Base-by-base conservation (phyloP, 768 basidiomycete genomes). In the Russula ochroleuca region DNA sequence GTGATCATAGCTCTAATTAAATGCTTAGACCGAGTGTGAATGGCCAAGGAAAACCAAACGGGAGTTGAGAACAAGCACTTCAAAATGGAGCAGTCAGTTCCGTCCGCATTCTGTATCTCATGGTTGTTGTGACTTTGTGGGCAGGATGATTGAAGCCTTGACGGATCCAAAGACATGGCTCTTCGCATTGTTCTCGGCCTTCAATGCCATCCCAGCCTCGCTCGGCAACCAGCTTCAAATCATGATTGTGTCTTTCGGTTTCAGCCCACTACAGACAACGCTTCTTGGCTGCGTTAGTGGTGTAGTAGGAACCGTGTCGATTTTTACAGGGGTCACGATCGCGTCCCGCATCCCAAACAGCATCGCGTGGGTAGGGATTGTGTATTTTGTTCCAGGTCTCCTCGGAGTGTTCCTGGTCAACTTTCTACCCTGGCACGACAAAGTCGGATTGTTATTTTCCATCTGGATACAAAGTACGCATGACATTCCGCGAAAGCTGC, bases 1-100 rank as follows among this genome's bases (percentile, higher is more conserved):
- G 61, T 64, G 10, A 19, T 4, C 45, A 19, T 33, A 3, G 28
- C 50, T n/a, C 13, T 3, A 47, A 7, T 21, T 6, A 3, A 38
- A n/a, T 5, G 19, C 13, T 14, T 15, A 14, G 47, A 43, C 38
- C 31, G 52, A 56, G 50, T 33, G 10, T 57, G 21, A 28, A 8
- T 49, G 62, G 19, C 28, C 5, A 66, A 85, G 83, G 81, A 77
- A 73, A 90, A 90, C 66, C 88, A 92, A 81, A 87, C 87, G 0
- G 90, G 90, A 35, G 82, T 90, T 13, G 90, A 91, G 74, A 91
- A 89, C 70, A 92, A 92, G 69, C 80, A 79, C 59, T 92, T 88
- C 75, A 92, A 92, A 76, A 83, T 78, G 59, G 86, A 88, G 41
- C 90, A 92, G 88, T 89, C 60, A 66, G 86, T 79, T 41, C 19